Conservation (phyloP, 306 rosid genomes). For the Medicago truncatula region MtrunA17r5.0-ANR NC_053045.1:32050001-32050500, state of each 20-base stretch:
- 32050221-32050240: slow-evolving; percentile 75
- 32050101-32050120: slow-evolving; percentile 57
- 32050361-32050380: slow-evolving; percentile 85
- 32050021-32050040: slow-evolving; percentile 69
- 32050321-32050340: slow-evolving; percentile 79
- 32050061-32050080: slow-evolving; percentile 69
- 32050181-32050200: slow-evolving; percentile 73
- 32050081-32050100: slow-evolving; percentile 67
- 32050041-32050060: slow-evolving; percentile 67
- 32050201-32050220: slow-evolving; percentile 66
- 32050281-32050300: slow-evolving; percentile 85
- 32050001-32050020: slow-evolving; percentile 59
- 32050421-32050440: slow-evolving; percentile 55
- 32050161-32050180: slow-evolving; percentile 62
- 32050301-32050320: slow-evolving; percentile 80
- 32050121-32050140: slow-evolving; percentile 63
- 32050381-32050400: slow-evolving; percentile 84
- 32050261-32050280: slow-evolving; percentile 59
- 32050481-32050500: slow-evolving; percentile 51
- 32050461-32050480: slow-evolving; percentile 56
- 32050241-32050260: slow-evolving; percentile 70
- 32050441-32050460: slow-evolving; percentile 60
- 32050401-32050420: slow-evolving; percentile 68
- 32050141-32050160: slow-evolving; percentile 55
- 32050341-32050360: slow-evolving; percentile 56